These are phyloP conservation scores for Macrolepiota dolichaula DNA, from an alignment of 768 basidiomycete genomes.

Conservation along the genomic window DNA sequence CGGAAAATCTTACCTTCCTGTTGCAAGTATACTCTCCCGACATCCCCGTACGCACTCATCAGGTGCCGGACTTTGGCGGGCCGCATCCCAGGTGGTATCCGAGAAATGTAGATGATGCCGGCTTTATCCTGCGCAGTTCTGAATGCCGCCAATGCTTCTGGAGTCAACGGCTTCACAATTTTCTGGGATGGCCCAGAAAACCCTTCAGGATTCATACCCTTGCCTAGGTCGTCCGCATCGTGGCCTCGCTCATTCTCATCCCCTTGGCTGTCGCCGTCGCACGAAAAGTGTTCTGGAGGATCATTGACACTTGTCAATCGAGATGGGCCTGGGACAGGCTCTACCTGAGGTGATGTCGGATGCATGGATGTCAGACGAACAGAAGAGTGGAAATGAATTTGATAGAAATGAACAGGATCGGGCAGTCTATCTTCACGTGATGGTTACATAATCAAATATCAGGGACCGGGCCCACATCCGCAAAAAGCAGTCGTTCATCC, in stretches of 20 bases:
- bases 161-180: constrained; percentile 68
- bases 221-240: constrained; percentile 23
- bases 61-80: constrained; percentile 94
- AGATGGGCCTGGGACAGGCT: constrained; percentile 1
- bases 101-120: constrained; percentile 91
- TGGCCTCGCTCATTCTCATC: constrained; percentile 22
- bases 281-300: background rate
- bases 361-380: background rate
- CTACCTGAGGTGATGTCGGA: background rate
- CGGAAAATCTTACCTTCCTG: constrained; percentile 63
- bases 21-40: constrained; percentile 91
- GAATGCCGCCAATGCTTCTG: constrained; percentile 73
- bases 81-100: constrained; percentile 97
- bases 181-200: constrained; percentile 49
- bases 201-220: constrained; percentile 58
- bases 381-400: background rate
- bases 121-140: constrained; percentile 70
- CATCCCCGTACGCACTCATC: constrained; percentile 84
- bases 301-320: constrained; percentile 6
- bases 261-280: constrained; percentile 2
- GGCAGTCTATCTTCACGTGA: background rate
- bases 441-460: background rate
- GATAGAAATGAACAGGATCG: background rate
- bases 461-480: background rate
- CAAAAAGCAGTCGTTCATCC: background rate